Evolutionary conservation across 768 basidiomycete genomes (phyloP).

Genomic region (Kwoniella europaea): DNA sequence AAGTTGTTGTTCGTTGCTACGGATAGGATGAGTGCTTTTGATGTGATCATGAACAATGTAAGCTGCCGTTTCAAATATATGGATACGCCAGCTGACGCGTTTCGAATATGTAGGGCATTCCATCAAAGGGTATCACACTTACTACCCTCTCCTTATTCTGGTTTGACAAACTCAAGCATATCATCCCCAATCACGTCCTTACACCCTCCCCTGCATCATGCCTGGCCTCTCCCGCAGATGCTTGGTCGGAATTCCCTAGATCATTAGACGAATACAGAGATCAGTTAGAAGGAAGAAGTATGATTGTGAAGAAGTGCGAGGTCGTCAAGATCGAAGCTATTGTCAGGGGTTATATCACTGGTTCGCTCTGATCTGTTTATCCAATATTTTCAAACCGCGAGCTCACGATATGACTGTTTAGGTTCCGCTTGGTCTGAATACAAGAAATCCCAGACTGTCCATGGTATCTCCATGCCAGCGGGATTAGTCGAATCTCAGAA

Average conservation of each 20-base stretch:
- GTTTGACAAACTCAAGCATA: constrained; percentile 79
- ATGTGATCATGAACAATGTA: constrained; percentile 92
- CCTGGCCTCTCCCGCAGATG: constrained; percentile 33
- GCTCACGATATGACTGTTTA: constrained; percentile 54
- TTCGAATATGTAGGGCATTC: constrained; percentile 73
- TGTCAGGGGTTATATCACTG: constrained; percentile 94
- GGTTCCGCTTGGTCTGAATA: constrained; percentile 98
- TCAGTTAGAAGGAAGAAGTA: constrained; percentile 79
- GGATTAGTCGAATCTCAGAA: constrained; percentile 85
- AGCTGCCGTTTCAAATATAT: constrained; percentile 53
- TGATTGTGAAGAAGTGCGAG: constrained; percentile 88
- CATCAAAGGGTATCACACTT: constrained; percentile 86
- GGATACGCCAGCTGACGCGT: constrained; percentile 16
- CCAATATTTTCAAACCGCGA: not conserved
- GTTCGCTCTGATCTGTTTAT: constrained; percentile 59
- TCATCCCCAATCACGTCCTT: constrained; percentile 89
- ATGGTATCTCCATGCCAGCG: constrained; percentile 75
- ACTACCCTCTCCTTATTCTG: constrained; percentile 92
- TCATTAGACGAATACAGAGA: constrained; percentile 74
- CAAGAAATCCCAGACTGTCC: constrained; percentile 81
- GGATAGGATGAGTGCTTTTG: constrained; percentile 95
- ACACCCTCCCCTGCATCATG: constrained; percentile 63
- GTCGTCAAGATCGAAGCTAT: constrained; percentile 93
- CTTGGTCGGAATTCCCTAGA: constrained; percentile 74
- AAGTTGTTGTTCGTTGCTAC: constrained; percentile 87